Base-by-base conservation (phyloP, 352 stramenopile species). In the Blastocystis sp. region DNA sequence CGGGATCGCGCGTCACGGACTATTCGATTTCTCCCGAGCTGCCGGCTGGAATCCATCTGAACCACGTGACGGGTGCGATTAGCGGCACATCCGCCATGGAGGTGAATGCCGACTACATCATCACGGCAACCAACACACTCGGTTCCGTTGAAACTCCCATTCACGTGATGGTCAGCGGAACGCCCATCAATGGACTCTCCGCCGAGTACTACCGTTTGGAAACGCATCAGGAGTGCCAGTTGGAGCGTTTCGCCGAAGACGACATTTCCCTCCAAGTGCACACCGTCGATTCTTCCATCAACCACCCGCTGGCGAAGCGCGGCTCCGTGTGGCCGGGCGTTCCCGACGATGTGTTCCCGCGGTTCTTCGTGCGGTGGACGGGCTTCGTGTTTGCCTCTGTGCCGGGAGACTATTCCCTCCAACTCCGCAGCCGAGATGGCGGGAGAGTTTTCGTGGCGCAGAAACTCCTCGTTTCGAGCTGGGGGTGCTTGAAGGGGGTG, bases 381-480 rank as follows among this genome's bases (percentile, higher is more conserved):
- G 66, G 66, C 60, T 76, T 60, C 48, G 9, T 76, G 3, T 11
- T 57, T 17, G 7, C 54, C 34, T 10, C 17, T 1, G 3, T 34
- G 21, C 14, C 45, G 9, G 74, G 74, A 28, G 42, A 82, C 9
- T 82, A 64, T 2, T 11, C n/a, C 10, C 70, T 82, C 61, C n/a
- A 54, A n/a, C 11, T 82, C n/a, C 40, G 70, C 24, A 70, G 11
- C n/a, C 57, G 61, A 2, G 24, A 82, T 64, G 28, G 42, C n/a
- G 21, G 9, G n/a, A 34, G 74, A n/a, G 3, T 82, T 0, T 54
- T 45, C 28, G 70, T 82, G 24, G 34, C 76, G 4, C 34, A 76
- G 1, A 48, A 42, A 17, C 19, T 34, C 21, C 28, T 76, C 28
- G 21, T 52, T 9, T 24, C 48, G 10, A 76, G 21, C 21, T 48